Conservation (phyloP, 2,329 filamentous ascomycete genomes). For the Chalaropsis ovoidea region DNA sequence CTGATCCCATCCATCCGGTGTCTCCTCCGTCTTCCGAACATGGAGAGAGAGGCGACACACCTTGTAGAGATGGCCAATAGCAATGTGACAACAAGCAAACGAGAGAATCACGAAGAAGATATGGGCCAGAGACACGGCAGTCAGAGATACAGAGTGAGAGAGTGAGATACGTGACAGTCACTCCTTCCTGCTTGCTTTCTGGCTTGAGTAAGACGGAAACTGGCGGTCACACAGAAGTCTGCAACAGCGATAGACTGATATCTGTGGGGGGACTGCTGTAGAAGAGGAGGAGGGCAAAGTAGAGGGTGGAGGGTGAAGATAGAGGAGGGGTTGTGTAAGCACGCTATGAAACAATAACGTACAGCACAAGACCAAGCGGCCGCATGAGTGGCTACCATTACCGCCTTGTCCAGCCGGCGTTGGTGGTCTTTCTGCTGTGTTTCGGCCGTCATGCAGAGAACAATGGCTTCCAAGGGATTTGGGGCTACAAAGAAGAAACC, state of each 20-base stretch:
- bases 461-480: constrained; percentile 9
- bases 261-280: too few relatives aligned
- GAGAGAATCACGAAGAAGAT: neutral
- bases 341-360: neutral
- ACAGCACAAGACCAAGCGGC: neutral
- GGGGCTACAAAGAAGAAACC: neutral
- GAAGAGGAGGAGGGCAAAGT: too few relatives aligned
- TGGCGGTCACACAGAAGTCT: too few relatives aligned
- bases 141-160: neutral
- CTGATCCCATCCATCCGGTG: neutral
- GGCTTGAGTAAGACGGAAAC: too few relatives aligned
- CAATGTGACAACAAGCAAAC: neutral
- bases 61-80: neutral
- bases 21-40: neutral
- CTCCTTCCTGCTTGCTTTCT: too few relatives aligned
- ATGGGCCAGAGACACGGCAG: neutral
- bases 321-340: constrained; percentile 2
- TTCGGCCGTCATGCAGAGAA: constrained; percentile 14
- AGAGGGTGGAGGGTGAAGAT: neutral
- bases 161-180: too few relatives aligned
- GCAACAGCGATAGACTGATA: too few relatives aligned
- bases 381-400: neutral
- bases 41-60: too few relatives aligned
- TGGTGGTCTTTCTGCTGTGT: neutral
- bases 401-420: neutral